phyloP scores from a whole-genome alignment of 768 basidiomycete genomes.

The Cystobasidium tubakii region DNA sequence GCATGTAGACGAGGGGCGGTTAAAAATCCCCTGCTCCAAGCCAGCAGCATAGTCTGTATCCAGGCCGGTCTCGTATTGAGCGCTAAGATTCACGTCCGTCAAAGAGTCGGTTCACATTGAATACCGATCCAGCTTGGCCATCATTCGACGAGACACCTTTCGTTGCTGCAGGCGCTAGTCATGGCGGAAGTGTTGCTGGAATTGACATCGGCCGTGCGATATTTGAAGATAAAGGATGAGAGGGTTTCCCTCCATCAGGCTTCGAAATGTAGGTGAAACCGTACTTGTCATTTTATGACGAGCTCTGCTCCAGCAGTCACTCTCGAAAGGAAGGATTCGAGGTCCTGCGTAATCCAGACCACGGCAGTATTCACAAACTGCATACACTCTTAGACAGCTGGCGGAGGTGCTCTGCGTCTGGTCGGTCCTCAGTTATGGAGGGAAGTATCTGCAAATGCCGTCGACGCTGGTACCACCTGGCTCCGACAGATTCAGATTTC shows the following conservation, averaged over 20 bases:
- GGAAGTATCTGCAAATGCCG: too few relatives aligned
- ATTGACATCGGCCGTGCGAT: too few relatives aligned
- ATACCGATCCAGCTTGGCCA: not conserved
- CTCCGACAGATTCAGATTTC: too few relatives aligned
- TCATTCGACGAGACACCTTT: not conserved
- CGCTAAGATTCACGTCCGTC: not conserved
- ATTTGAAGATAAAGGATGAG: not conserved
- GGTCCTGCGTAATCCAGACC: not conserved
- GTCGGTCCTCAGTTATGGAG: too few relatives aligned
- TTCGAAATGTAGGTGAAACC: too few relatives aligned
- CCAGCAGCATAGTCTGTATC: too few relatives aligned
- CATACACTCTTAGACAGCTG: not conserved
- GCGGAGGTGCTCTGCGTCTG: not conserved
- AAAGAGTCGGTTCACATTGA: not conserved
- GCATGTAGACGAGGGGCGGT: not conserved
- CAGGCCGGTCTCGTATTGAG: too few relatives aligned
- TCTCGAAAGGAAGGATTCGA: not conserved
- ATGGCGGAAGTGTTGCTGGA: not conserved
- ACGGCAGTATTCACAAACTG: conserved; percentile 2
- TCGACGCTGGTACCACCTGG: too few relatives aligned
- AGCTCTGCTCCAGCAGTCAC: not conserved
- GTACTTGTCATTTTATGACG: not conserved
- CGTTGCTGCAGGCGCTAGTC: not conserved
- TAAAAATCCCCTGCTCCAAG: not conserved
- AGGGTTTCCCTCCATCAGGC: not conserved